Base-by-base conservation (phyloP, 176 grass and related monocot genomes). In the Cymbopogon citratus region DNA sequence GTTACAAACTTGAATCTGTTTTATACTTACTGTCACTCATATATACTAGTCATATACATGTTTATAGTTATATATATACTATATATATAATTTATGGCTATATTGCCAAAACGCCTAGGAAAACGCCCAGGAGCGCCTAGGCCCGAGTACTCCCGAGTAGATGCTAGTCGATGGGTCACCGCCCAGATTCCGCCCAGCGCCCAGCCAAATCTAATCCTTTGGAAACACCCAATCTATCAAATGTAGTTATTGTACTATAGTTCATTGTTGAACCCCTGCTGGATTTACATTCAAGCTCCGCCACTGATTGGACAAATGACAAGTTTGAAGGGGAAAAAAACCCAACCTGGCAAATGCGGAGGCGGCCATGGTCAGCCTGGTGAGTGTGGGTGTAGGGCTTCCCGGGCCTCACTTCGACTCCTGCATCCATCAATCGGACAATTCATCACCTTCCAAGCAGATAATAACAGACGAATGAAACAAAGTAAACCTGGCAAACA, bases 321-420 rank as follows among this genome's bases (percentile, higher is more conserved):
- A 33, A 33, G 3, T 33, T 33, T 33, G 2, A 33, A 33, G 31
- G 31, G 31, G 31, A 33, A 33, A 33, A 33, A 36, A 73, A 1
- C n/a, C 25, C 3, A 34, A 98, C 95, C 95, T 88, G 92, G 75
- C 75, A 87, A 64, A 98, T 46, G 36, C 95, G 92, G 62, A 98
- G 95, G 79, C 95, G 89, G 41, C 92, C 92, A 34, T 88, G 90
- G 36, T 89, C 69, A 21, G 76, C 51, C 69, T 98, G 67, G 35
- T 95, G 84, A 67, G 52, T 38, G 74, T 98, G 95, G 35, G 82
- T 88, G 71, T 95, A 98, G 27, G 92, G 90, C 33, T 95, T 98
- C 28, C 92, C 90, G 1, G 95, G 92, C 72, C 74, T 93, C 83
- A 98, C 86, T 87, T 98, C 95, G 52, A 98, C 89, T 14, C 95